A percentile compares a stretch with the other conserved stretches of the same genome.
Conservation (phyloP, 2,329 filamentous ascomycete species). For the Orbilia oligospora region DNA sequence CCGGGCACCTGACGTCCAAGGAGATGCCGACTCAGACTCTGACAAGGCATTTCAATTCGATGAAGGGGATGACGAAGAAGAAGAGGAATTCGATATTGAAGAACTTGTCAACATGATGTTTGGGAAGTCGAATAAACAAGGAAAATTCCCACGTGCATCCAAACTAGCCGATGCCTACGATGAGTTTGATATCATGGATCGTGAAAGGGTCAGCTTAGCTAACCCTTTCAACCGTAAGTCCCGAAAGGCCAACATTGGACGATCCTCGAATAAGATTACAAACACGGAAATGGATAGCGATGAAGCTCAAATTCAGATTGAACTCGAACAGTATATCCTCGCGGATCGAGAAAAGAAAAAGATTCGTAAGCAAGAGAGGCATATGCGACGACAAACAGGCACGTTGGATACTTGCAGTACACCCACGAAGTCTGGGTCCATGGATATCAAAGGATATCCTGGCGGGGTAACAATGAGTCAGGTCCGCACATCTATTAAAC, state of each 20-base stretch:
- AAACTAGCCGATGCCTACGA: slow-evolving; percentile 72
- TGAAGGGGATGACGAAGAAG: slow-evolving; percentile 61
- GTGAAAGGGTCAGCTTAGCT: slow-evolving; percentile 77
- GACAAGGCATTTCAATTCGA: slow-evolving; percentile 75
- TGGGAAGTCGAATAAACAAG: slow-evolving; percentile 58
- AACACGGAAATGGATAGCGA: slow-evolving; percentile 72
- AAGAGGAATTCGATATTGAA: slow-evolving; percentile 68
- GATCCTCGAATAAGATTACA: slow-evolving; percentile 63
- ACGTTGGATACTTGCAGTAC: slow-evolving; percentile 73
- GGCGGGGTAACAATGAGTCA: slow-evolving; percentile 79
- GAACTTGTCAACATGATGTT: slow-evolving; percentile 70
- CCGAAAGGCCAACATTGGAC: slow-evolving; percentile 73
- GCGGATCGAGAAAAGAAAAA: slow-evolving; percentile 81
- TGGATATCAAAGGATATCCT: slow-evolving; percentile 78
- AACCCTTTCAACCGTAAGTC: slow-evolving; percentile 69
- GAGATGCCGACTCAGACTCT: slow-evolving; percentile 70
- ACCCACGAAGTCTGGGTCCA: slow-evolving; percentile 68
- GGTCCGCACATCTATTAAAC: slow-evolving; percentile 79
- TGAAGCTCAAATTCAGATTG: slow-evolving; percentile 77
- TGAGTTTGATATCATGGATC: slow-evolving; percentile 85
- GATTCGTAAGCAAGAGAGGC: slow-evolving; percentile 78
- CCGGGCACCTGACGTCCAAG: slow-evolving; percentile 11
- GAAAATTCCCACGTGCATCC: slow-evolving; percentile 68
- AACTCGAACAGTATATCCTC: slow-evolving; percentile 74
- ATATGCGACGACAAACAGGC: slow-evolving; percentile 77